These are phyloP conservation scores for Talaromyces ruber DNA, from an alignment of 495 filamentous ascomycete species.

Conservation along the genomic window DNA sequence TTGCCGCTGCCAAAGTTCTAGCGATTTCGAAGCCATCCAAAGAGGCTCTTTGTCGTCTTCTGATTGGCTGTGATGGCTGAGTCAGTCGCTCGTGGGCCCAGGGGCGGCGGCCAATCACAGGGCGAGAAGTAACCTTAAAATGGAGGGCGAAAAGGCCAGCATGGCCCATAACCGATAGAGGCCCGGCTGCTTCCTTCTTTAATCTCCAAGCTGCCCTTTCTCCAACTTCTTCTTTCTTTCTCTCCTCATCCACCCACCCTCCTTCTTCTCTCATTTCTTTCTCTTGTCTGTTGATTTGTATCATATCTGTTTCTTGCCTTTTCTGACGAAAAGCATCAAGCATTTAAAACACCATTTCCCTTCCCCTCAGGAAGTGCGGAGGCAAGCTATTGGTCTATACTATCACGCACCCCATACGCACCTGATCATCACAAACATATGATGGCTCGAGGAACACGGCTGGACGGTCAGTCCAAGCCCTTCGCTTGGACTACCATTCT, in stretches of 20 bases:
- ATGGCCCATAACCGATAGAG: conserved; percentile 29
- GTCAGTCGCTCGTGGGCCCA: background rate
- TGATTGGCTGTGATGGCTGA: background rate
- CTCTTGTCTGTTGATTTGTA: conserved; percentile 4
- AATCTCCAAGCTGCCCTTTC: conserved; percentile 4
- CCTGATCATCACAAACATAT: conserved; percentile 14
- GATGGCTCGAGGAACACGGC: conserved; percentile 41
- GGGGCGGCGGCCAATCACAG: conserved; percentile 23
- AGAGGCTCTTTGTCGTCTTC: conserved; percentile 6
- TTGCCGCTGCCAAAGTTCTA: conserved; percentile 1
- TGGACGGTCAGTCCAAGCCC: conserved; percentile 37
- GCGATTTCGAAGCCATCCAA: background rate
- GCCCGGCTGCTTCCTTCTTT: conserved; percentile 12
- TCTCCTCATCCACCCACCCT: conserved; percentile 1
- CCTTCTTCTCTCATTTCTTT: background rate
- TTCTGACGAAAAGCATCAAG: background rate
- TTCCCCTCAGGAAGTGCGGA: background rate
- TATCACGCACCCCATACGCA: background rate
- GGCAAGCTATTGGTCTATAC: background rate
- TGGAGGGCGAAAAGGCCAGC: conserved; percentile 34
- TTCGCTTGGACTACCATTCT: conserved; percentile 66
- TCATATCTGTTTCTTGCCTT: background rate
- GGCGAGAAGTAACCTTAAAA: conserved; percentile 33
- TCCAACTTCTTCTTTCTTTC: background rate
- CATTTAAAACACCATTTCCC: background rate